Conservation (phyloP, 441 rosid species). For the Biscutella laevigata region DNA sequence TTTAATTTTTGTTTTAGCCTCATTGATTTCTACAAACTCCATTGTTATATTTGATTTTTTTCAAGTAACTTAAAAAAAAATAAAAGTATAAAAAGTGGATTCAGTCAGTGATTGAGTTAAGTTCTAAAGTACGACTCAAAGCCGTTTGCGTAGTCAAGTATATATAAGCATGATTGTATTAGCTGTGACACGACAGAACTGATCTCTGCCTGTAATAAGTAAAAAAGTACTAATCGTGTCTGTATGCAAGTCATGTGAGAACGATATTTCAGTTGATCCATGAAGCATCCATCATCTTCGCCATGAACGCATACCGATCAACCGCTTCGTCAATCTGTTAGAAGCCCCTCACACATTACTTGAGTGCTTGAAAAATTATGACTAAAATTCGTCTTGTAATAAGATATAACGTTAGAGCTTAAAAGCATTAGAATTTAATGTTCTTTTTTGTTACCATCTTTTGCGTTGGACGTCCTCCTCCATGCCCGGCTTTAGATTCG, state of each 20-base stretch:
- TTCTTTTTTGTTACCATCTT: slow-evolving; percentile 46
- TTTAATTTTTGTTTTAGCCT: too few species aligned
- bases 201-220: too few species aligned
- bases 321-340: slow-evolving; percentile 80
- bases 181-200: slow-evolving; percentile 17
- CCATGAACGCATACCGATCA: slow-evolving; percentile 82
- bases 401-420: too few species aligned
- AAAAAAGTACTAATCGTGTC: too few species aligned
- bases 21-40: too few species aligned
- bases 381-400: not conserved
- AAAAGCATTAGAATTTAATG: too few species aligned
- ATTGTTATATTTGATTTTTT: too few species aligned
- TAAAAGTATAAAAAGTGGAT: too few species aligned
- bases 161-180: not conserved
- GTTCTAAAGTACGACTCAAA: not conserved
- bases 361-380: too few species aligned
- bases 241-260: too few species aligned
- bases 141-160: not conserved
- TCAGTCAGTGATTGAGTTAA: not conserved
- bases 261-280: slow-evolving; percentile 65
- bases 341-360: too few species aligned
- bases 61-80: too few species aligned
- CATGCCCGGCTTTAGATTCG: slow-evolving; percentile 89
- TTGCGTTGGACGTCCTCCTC: slow-evolving; percentile 83
- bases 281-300: slow-evolving; percentile 57